These are phyloP conservation scores for Exobasidium rhododendri DNA, from an alignment of 1,284 basidiomycete genomes.

Conservation along the genomic window DNA sequence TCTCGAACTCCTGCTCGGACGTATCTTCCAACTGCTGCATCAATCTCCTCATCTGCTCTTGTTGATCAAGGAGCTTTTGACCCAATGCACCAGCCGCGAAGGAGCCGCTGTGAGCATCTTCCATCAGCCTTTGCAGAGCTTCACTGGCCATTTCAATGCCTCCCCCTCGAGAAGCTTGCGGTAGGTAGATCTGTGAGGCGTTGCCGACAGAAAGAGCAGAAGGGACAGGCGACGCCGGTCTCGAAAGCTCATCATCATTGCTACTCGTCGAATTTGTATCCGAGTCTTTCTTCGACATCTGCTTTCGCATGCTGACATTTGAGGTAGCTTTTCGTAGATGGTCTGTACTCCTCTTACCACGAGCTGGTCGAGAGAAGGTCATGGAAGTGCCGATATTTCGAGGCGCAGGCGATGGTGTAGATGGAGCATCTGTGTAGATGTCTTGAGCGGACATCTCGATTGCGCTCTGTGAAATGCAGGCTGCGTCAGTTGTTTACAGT, in stretches of 20 bases:
- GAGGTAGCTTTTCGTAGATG: background rate
- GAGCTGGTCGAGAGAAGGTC: background rate
- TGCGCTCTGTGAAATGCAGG: too few species aligned
- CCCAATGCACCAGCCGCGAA: slow-evolving; percentile 2
- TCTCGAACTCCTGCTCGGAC: background rate
- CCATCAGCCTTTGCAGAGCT: slow-evolving; percentile 1
- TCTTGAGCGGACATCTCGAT: background rate
- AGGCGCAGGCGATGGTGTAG: background rate
- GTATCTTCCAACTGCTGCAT: background rate
- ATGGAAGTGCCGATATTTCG: background rate
- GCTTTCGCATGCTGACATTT: background rate
- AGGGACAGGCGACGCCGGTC: background rate
- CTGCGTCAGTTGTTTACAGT: too few species aligned
- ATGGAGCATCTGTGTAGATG: background rate
- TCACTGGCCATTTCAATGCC: background rate
- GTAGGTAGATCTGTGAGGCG: background rate
- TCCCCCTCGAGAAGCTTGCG: background rate
- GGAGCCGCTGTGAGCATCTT: background rate
- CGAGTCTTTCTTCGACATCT: background rate
- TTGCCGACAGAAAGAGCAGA: background rate
- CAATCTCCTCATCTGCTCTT: slow-evolving; percentile 1
- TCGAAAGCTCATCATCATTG: background rate
- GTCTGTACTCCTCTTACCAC: slow-evolving; percentile 1
- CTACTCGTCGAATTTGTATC: background rate
- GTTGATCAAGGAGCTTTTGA: slow-evolving; percentile 4